These are phyloP conservation scores for Flaveria robusta DNA, from an alignment of 129 eudicot species.

Conservation along the genomic window DNA sequence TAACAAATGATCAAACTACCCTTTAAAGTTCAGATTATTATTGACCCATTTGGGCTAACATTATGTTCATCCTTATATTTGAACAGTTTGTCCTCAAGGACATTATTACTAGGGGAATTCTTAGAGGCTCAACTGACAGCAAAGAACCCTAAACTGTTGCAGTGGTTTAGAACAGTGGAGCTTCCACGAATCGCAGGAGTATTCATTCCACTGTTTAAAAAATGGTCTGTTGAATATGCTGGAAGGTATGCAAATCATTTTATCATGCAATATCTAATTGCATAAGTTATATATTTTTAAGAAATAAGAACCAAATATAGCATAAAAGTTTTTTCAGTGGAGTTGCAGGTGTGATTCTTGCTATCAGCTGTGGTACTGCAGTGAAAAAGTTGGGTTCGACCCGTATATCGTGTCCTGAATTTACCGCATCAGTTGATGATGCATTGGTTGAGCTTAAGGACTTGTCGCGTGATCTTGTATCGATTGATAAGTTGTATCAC, in stretches of 20 bases:
- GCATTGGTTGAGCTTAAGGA: constrained; percentile 62
- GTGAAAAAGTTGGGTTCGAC: constrained; percentile 58
- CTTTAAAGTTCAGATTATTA: background rate
- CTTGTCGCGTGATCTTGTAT: constrained; percentile 55
- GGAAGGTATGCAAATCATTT: constrained; percentile 61
- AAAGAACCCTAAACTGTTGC: constrained; percentile 56
- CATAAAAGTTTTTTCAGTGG: constrained; percentile 56
- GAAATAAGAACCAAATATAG: background rate
- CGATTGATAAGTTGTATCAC: constrained; percentile 57
- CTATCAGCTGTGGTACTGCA: constrained; percentile 69
- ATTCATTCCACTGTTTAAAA: constrained; percentile 65
- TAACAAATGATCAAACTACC: background rate
- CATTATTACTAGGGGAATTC: constrained; percentile 46
- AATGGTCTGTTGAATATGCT: constrained; percentile 82
- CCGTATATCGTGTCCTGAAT: constrained; percentile 45
- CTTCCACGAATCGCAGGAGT: constrained; percentile 60
- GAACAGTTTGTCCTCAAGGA: constrained; percentile 55
- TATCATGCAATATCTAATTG: background rate
- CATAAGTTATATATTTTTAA: background rate
- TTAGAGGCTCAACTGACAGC: constrained; percentile 52
- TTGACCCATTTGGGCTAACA: background rate
- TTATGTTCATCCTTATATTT: constrained; percentile 25
- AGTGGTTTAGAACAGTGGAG: constrained; percentile 64
- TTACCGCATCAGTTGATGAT: constrained; percentile 51
- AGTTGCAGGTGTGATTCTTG: constrained; percentile 82